A percentile compares a stretch with the other conserved stretches of the same genome.
These are phyloP conservation scores for Penicillium paxilli DNA, from an alignment of 495 filamentous ascomycete genomes.

Conservation along the genomic window DNA sequence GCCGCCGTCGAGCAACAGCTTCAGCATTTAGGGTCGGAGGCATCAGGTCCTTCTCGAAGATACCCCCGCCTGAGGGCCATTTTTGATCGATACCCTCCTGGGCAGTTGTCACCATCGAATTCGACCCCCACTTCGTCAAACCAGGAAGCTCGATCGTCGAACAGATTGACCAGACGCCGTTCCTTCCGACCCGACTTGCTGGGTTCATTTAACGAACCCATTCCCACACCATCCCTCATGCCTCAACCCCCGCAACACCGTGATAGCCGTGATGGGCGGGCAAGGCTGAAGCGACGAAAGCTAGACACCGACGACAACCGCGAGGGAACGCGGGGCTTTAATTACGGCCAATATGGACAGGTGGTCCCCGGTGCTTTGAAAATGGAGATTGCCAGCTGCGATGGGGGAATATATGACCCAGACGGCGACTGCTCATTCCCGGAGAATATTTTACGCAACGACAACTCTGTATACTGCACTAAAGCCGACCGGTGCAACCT, in stretches of 20 bases:
- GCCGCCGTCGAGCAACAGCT: constrained; percentile 10
- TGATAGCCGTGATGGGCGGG: constrained; percentile 32
- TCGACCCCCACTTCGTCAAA: neutral
- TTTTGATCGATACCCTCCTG: neutral
- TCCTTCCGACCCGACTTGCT: neutral
- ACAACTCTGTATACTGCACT: constrained; percentile 85
- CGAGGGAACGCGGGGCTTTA: constrained; percentile 58
- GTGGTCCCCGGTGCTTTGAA: constrained; percentile 74
- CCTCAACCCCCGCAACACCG: constrained; percentile 25
- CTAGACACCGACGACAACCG: constrained; percentile 61
- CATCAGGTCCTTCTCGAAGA: neutral
- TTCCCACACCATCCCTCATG: constrained; percentile 43
- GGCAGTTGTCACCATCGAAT: neutral
- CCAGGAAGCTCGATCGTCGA: neutral
- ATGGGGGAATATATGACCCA: constrained; percentile 74
- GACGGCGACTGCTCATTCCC: constrained; percentile 59
- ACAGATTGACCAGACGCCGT: neutral
- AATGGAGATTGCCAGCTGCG: constrained; percentile 87
- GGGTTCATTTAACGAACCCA: constrained; percentile 25
- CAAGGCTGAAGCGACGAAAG: constrained; percentile 71
- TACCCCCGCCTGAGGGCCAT: neutral
- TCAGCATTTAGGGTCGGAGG: constrained; percentile 19
- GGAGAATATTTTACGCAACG: constrained; percentile 81
- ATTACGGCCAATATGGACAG: constrained; percentile 81
- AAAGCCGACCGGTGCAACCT: constrained; percentile 81